A percentile compares a stretch with the other conserved stretches of the same genome.
Conservation (phyloP, 345 rosid genomes). For the Geranium rotundifolium region DNA sequence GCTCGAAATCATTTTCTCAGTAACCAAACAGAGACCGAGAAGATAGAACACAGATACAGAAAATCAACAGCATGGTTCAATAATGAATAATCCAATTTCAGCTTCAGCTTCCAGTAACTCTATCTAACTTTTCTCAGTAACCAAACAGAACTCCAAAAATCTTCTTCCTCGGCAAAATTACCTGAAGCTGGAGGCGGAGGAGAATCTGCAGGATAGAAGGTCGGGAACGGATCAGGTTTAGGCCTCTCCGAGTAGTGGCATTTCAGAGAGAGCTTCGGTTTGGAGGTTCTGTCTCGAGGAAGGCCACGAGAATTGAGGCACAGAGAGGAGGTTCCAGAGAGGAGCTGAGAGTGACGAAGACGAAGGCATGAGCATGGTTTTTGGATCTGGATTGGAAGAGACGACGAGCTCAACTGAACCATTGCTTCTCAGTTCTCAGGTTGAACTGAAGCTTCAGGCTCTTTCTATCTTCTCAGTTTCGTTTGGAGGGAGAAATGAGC, state of each 20-base stretch:
- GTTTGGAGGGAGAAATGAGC: neutral
- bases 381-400: constrained; percentile 7
- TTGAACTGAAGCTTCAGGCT: too few species aligned
- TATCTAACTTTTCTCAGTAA: neutral
- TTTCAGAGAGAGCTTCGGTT: constrained; percentile 26
- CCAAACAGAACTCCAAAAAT: neutral
- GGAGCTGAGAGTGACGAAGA: constrained; percentile 4
- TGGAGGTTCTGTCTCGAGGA: constrained; percentile 11
- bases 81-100: neutral
- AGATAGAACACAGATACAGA: neutral
- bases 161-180: neutral
- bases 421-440: neutral
- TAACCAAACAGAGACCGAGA: neutral
- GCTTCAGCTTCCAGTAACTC: neutral
- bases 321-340: constrained; percentile 4
- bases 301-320: constrained; percentile 8
- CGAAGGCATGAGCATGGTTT: constrained; percentile 21
- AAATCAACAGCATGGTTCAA: neutral
- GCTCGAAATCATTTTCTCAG: neutral
- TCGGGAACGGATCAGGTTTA: constrained; percentile 16
- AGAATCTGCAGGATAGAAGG: neutral
- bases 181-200: constrained; percentile 9
- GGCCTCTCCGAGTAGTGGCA: constrained; percentile 44
- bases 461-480: too few species aligned
- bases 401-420: neutral